Evolutionary conservation across 139 green algal species (phyloP).

Genomic region (Bryopsis sp.): DNA sequence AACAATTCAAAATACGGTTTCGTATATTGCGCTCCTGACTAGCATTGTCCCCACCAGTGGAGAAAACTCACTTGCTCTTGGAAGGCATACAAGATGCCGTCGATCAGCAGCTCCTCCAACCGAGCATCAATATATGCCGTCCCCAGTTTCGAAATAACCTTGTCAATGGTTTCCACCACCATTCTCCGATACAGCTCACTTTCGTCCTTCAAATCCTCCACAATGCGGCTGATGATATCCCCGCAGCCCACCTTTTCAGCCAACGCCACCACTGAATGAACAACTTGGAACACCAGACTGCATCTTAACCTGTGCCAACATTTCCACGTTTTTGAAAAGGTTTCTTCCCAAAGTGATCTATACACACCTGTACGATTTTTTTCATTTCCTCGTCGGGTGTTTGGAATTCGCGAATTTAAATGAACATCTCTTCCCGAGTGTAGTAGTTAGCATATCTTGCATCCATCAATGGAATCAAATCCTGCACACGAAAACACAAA

Average conservation of each 20-base stretch:
- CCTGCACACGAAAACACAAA: no score
- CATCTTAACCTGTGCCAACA: no score
- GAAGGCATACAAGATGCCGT: constrained; percentile 98
- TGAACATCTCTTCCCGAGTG: constrained; percentile 92
- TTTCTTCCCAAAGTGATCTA: background rate
- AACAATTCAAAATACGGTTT: background rate
- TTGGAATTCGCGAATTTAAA: constrained; percentile 91
- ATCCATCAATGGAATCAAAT: constrained; percentile 99
- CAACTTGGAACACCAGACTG: constrained; percentile 54
- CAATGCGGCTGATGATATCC: constrained; percentile 86
- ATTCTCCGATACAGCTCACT: constrained; percentile 92
- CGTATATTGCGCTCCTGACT: background rate
- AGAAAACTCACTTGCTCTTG: constrained; percentile 86
- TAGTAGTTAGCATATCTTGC: constrained; percentile 96
- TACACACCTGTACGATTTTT: constrained; percentile 89
- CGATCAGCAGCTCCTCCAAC: constrained; percentile 95
- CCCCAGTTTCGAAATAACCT: constrained; percentile 77
- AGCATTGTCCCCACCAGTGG: background rate
- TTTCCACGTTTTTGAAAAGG: no score
- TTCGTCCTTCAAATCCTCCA: constrained; percentile 99
- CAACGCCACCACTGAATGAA: constrained; percentile 94
- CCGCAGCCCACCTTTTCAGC: constrained; percentile 69
- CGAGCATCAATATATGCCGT: constrained; percentile 86
- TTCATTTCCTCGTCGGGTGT: constrained; percentile 99
- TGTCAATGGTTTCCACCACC: constrained; percentile 97